A percentile compares a stretch with the other conserved stretches of the same genome.
Evolutionary conservation across 495 filamentous ascomycete genomes (phyloP).

Genomic region (Mytilinidion resinicola): DNA sequence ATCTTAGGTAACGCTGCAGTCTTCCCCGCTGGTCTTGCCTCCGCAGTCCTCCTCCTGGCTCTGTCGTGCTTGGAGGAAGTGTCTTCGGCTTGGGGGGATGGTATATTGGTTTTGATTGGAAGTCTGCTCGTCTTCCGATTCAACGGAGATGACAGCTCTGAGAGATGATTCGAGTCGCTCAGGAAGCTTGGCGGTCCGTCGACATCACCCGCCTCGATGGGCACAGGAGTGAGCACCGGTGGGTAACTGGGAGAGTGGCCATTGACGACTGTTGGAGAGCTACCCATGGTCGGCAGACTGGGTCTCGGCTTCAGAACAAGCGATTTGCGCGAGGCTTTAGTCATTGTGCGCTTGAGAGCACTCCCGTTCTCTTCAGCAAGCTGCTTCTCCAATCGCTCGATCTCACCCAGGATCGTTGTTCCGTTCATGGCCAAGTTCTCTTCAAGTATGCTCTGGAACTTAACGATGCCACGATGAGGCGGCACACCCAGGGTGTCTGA

Average conservation of each 20-base stretch:
- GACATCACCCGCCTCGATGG: slow-evolving; percentile 20
- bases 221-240: slow-evolving; percentile 17
- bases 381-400: slow-evolving; percentile 51
- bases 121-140: background rate
- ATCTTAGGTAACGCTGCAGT: background rate
- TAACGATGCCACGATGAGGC: slow-evolving; percentile 58
- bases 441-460: slow-evolving; percentile 62
- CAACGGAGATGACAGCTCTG: slow-evolving; percentile 1
- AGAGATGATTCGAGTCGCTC: background rate
- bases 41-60: background rate
- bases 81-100: too few relatives aligned
- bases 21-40: background rate
- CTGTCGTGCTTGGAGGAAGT: background rate
- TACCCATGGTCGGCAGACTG: slow-evolving; percentile 18
- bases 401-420: slow-evolving; percentile 60
- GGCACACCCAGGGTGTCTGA: slow-evolving; percentile 59
- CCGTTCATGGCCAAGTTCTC: slow-evolving; percentile 66
- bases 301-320: slow-evolving; percentile 17
- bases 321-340: slow-evolving; percentile 20
- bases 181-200: slow-evolving; percentile 2
- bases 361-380: slow-evolving; percentile 35
- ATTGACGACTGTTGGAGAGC: slow-evolving; percentile 9
- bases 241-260: slow-evolving; percentile 1
- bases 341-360: slow-evolving; percentile 21
- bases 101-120: background rate